Evolutionary conservation across 2,329 filamentous ascomycete genomes (phyloP).

Genomic region (Colletotrichum graminicola): DNA sequence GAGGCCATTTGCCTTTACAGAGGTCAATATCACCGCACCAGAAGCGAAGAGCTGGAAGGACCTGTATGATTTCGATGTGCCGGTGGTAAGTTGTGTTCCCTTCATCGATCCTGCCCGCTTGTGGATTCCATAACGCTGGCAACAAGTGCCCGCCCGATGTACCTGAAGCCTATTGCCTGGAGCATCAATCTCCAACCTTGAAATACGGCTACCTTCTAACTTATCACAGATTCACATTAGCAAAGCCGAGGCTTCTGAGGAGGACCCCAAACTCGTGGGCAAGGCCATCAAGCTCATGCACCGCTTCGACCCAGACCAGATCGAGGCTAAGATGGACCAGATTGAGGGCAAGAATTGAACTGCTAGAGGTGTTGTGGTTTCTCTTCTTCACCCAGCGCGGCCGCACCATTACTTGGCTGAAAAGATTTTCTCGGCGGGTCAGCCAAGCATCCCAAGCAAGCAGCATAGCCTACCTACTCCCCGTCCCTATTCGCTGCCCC

Average conservation of each 20-base stretch:
- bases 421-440: background rate
- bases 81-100: conserved; percentile 70
- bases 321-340: conserved; percentile 76
- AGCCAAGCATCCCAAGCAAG: conserved; percentile 4
- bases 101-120: background rate
- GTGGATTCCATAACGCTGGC: background rate
- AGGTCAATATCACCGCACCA: conserved; percentile 76
- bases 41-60: conserved; percentile 75
- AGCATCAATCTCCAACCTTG: background rate
- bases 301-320: conserved; percentile 75
- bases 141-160: conserved; percentile 17
- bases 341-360: conserved; percentile 53
- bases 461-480: conserved; percentile 11
- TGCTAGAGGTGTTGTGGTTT: conserved; percentile 5
- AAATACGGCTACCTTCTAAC: background rate
- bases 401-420: conserved; percentile 22
- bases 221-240: conserved; percentile 70
- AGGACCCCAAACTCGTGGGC: conserved; percentile 66
- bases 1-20: conserved; percentile 75
- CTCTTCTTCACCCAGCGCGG: background rate
- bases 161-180: conserved; percentile 1
- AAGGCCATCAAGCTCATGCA: conserved; percentile 82
- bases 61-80: conserved; percentile 85
- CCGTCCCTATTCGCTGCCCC: background rate
- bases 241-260: conserved; percentile 63